A percentile compares a stretch with the other conserved stretches of the same genome.
Evolutionary conservation across 2,329 filamentous ascomycete genomes (phyloP).

Genomic region (Fusarium nurragi): DNA sequence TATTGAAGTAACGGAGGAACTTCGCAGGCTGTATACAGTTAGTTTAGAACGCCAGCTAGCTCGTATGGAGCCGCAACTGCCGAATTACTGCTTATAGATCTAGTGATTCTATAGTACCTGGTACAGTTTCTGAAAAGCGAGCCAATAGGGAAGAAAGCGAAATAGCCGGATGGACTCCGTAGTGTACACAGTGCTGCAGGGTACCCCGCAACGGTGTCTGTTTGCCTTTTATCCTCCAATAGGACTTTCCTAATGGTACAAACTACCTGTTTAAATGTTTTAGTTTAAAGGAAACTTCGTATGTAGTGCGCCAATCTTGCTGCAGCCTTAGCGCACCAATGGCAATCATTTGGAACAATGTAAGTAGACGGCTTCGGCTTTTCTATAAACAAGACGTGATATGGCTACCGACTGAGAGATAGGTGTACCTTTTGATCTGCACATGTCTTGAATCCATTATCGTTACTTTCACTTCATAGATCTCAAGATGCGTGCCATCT

Average conservation of each 20-base stretch:
- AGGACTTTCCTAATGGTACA: not conserved
- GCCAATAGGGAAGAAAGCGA: not conserved
- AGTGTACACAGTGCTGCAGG: not conserved
- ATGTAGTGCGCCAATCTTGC: not conserved
- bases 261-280: not conserved
- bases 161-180: not conserved
- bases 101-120: not conserved
- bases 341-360: not conserved
- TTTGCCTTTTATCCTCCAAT: not conserved
- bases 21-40: no score
- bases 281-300: not conserved
- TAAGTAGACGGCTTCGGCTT: not conserved
- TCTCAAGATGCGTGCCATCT: constrained; percentile 13
- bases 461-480: not conserved
- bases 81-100: not conserved
- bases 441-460: not conserved
- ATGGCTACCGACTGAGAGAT: not conserved
- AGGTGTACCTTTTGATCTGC: not conserved
- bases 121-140: not conserved
- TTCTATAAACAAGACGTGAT: not conserved
- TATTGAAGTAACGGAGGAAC: no score
- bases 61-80: not conserved
- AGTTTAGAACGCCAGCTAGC: no score
- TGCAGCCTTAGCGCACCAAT: not conserved
- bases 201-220: not conserved